Conservation (phyloP, 192 early-diverging fungal genomes). For the Mortierella hygrophila region DNA sequence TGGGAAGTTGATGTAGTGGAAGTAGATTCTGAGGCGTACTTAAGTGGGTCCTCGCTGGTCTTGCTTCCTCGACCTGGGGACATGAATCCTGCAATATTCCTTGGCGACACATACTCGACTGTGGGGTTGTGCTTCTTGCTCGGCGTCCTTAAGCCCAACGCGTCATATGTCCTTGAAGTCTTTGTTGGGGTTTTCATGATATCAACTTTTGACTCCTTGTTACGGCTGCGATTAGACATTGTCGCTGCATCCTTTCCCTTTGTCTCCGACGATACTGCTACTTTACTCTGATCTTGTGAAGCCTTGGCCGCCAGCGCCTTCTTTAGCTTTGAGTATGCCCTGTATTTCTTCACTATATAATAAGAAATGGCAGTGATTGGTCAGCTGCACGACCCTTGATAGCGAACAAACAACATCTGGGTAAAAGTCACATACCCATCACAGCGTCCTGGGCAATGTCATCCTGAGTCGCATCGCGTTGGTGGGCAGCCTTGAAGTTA, state of each 20-base stretch:
- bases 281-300: background rate
- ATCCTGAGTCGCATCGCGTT: constrained; percentile 40
- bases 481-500: constrained; percentile 25
- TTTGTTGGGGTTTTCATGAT: constrained; percentile 19
- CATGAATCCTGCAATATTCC: constrained; percentile 35
- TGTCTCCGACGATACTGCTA: background rate
- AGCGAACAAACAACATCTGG: no score
- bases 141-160: constrained; percentile 13
- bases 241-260: background rate
- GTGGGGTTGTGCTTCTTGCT: constrained; percentile 18
- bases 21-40: constrained; percentile 2
- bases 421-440: constrained; percentile 21
- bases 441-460: constrained; percentile 35
- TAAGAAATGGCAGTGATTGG: background rate
- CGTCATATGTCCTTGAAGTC: constrained; percentile 12
- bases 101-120: constrained; percentile 47
- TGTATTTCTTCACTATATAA: constrained; percentile 33
- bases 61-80: constrained; percentile 24
- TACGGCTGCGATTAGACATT: background rate
- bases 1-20: constrained; percentile 13
- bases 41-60: constrained; percentile 3
- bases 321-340: constrained; percentile 35
- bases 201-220: background rate
- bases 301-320: constrained; percentile 21
- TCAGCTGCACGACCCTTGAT: background rate